Percentiles rank a stretch among this genome's conserved stretches.
These are phyloP conservation scores for Saccharomyces eubayanus DNA, from an alignment of 805 yeast species.

Conservation along the genomic window DNA sequence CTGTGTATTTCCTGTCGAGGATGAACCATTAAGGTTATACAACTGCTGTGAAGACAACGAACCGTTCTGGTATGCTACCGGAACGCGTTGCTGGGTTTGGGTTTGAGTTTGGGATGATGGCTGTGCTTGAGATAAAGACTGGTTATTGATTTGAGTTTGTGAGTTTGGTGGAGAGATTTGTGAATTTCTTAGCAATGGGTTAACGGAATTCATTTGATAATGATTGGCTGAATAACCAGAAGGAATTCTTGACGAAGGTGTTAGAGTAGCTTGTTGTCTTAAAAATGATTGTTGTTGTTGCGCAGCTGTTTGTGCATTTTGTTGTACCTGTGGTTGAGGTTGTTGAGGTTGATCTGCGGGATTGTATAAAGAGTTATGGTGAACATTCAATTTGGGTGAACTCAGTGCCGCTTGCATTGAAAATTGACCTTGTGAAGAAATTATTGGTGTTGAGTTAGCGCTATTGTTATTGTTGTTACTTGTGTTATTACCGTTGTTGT, in stretches of 20 bases:
- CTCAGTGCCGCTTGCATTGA: constrained; percentile 4
- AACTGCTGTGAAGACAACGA: constrained; percentile 8
- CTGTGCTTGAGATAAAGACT: constrained; percentile 7
- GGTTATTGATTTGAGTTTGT: constrained; percentile 9
- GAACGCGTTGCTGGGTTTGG: constrained; percentile 3
- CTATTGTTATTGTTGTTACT: constrained; percentile 2
- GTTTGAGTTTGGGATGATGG: constrained; percentile 14
- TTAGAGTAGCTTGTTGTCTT: constrained; percentile 24
- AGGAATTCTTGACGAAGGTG: constrained; percentile 30
- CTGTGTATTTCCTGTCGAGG: not conserved
- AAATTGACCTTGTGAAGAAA: constrained; percentile 7
- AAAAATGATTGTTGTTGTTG: constrained; percentile 25
- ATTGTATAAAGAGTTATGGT: not conserved
- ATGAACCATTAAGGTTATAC: not conserved
- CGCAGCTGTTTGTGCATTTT: constrained; percentile 8
- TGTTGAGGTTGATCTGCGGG: not conserved
- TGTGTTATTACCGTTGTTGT: constrained; percentile 11
- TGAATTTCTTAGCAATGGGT: constrained; percentile 29
- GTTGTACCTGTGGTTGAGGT: constrained; percentile 5
- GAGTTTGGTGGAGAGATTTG: constrained; percentile 21
- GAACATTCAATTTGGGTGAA: not conserved
- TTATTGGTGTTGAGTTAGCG: constrained; percentile 6
- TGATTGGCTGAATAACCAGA: constrained; percentile 29
- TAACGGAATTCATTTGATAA: constrained; percentile 17
- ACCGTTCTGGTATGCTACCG: constrained; percentile 5